Percentiles rank a stretch among this genome's conserved stretches.
These are phyloP conservation scores for Camellia japonica DNA, from an alignment of 148 eudicot genomes.

Conservation along the genomic window DNA sequence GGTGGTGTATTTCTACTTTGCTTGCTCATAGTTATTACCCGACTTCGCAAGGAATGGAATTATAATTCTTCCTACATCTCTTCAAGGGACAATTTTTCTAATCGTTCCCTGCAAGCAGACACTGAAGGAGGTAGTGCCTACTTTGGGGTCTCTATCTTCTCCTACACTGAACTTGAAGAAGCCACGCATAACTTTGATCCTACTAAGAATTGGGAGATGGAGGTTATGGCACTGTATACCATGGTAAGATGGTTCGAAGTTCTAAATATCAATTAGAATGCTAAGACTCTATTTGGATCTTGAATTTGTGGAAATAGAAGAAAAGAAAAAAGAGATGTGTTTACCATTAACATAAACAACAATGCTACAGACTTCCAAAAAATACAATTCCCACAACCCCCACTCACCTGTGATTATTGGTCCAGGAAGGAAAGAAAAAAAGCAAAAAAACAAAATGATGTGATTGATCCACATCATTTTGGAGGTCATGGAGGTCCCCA, in stretches of 20 bases:
- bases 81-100: conserved; percentile 19
- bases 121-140: conserved; percentile 29
- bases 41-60: conserved; percentile 17
- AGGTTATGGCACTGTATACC: conserved; percentile 59
- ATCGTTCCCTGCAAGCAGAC: conserved; percentile 24
- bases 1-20: background rate
- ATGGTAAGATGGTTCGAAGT: conserved; percentile 34
- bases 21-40: conserved; percentile 8
- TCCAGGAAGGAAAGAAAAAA: too few relatives aligned
- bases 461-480: too few relatives aligned
- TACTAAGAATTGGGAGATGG: conserved; percentile 57
- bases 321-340: too few relatives aligned
- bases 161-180: conserved; percentile 45
- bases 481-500: too few relatives aligned
- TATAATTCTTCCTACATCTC: background rate
- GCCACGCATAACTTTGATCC: conserved; percentile 50
- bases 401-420: too few relatives aligned
- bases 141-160: conserved; percentile 39
- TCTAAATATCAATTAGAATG: too few relatives aligned
- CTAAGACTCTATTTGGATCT: too few relatives aligned
- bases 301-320: background rate
- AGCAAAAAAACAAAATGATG: too few relatives aligned
- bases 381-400: too few relatives aligned
- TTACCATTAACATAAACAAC: too few relatives aligned
- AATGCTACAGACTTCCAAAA: too few relatives aligned